Base-by-base conservation (phyloP, 2,329 filamentous ascomycete genomes). In the Fusarium siculi region DNA sequence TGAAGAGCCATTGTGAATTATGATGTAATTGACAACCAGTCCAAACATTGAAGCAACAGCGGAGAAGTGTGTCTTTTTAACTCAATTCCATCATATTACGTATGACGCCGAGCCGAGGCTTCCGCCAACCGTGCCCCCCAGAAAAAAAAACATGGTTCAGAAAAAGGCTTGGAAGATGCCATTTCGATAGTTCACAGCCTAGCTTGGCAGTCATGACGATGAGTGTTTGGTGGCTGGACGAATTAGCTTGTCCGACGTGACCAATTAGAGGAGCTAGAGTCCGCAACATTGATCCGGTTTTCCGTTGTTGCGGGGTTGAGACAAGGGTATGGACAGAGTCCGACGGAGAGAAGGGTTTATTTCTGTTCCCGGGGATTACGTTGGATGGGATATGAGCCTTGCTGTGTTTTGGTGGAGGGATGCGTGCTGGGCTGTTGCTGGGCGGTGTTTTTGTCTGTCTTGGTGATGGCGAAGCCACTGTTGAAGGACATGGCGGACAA, bases 1-100 rank as follows among this genome's bases (percentile, higher is more conserved):
- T 60, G 46, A 21, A 75, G 18, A 30, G 66, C 44, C 75, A 77
- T 77, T 62, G 23, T 14, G 10, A 28, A 25, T 16, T 40, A 37
- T 23, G 19, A n/a, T 49, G 40, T 15, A 34, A 40, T 42, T 32
- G 12, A 52, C 16, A 9, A 34, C 15, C 8, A 25, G 10, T 34
- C 14, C 16, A 11, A n/a, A 19, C 5, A 2, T 23, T 15, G 14
- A 4, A 10, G 11, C 10, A 36, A 50, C 3, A 10, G 18, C 19
- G 32, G 44, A 25, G 25, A 25, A 25, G 25, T 25, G 25, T 25
- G 25, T 25, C 25, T 25, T 25, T 25, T 25, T 25, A 25, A 25
- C 25, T 25, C 25, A 25, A 25, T 25, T 25, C 25, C 9, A 40
- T n/a, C 15, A 28, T 1, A 25, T 63, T 30, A 58, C 39, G 23